Base-by-base conservation (phyloP, 352 stramenopile genomes). In the Globisporangium perplexum region DNA sequence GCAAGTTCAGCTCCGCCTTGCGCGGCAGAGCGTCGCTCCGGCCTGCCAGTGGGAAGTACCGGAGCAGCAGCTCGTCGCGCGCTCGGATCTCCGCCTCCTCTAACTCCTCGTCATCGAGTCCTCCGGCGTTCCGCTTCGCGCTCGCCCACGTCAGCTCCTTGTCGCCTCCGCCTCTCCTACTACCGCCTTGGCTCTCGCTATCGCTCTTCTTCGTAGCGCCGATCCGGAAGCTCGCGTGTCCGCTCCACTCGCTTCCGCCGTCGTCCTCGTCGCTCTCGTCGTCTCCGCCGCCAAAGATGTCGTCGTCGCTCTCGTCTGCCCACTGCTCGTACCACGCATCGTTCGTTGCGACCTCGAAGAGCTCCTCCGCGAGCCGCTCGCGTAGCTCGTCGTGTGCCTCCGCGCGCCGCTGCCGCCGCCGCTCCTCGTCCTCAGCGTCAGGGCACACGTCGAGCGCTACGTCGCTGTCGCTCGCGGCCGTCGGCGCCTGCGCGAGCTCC, bases 261-360 rank as follows among this genome's bases (percentile, higher is more conserved):
- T 4, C 7, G 30, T 43, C 31, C 3, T 55, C 46, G 12, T 55
- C 35, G 30, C 58, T 59, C 15, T 56, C 52, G 24, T 57, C 48
- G 4, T 42, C 38, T 10, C 18, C 43, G 22, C 7, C 50, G 4
- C 20, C 36, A n/a, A 56, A 42, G 4, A 42, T 22, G 8, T 62
- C 43, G 10, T 55, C 69, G 4, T 86, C 77, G n/a, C 69, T 73
- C 24, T 67, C 74, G 7, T 69, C 59, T 17, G 6, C 17, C 75
- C 76, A 80, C 8, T 74, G 68, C 33, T 86, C 66, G 47, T 71
- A 86, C 78, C 78, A 89, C 43, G 86, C 74, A 57, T 88, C 79
- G 39, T 76, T 72, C 24, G 70, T 79, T 17, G 74, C 73, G 43
- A 88, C 81, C 65, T 88, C 58, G 36, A 81, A 72, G 4, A 88